Evolutionary conservation across 179 eudicot genomes (phyloP), one percentile per base, ranked within the genome.

Genomic region (Silene noctiflora): DNA sequence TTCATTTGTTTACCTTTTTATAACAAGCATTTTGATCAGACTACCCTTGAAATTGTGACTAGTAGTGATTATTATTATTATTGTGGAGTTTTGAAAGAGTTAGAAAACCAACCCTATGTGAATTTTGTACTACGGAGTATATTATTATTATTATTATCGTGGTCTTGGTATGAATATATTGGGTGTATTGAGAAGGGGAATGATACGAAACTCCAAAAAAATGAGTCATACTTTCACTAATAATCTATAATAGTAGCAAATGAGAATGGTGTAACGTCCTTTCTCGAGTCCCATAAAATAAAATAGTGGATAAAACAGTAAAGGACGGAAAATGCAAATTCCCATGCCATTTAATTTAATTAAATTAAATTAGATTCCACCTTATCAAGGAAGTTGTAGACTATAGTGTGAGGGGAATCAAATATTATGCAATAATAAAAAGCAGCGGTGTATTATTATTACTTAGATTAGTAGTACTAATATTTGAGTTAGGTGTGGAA

Each of bases 281-380:
- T 55, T 51, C 73, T 80, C 76, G 83, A 80, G 77, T 80, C 69
- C 74, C 83, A 61, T 71, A 80, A 80, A 65, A 70, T 63, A 39
- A 2, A 72, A 21, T 21, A 1, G n/a, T 12, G 27, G 21, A 12
- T 12, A 51, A 53, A 2, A n/a, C 53, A 75, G 17, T 10, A 17
- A 35, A 68, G n/a, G 39, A 61, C 29, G 11, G 4, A 44, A 51
- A 71, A 66, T 76, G 76, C 70, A 61, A 63, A 56, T 80, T 80
- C 77, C 79, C 69, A 76, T 64, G 76, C 74, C 8, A 58, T 58
- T 65, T 64, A 29, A 29, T 29, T 29, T 29, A 29, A 29, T 62
- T 27, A 1, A 6, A 21, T 22, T 21, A n/a, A n/a, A 59, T 56
- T 71, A 70, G 72, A 70, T 80, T 80, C 72, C 61, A 64, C 33